Percentiles rank a stretch among this genome's conserved stretches.
phyloP scores from a whole-genome alignment of 148 eudicot species.

The Talinum fruticosum region DNA sequence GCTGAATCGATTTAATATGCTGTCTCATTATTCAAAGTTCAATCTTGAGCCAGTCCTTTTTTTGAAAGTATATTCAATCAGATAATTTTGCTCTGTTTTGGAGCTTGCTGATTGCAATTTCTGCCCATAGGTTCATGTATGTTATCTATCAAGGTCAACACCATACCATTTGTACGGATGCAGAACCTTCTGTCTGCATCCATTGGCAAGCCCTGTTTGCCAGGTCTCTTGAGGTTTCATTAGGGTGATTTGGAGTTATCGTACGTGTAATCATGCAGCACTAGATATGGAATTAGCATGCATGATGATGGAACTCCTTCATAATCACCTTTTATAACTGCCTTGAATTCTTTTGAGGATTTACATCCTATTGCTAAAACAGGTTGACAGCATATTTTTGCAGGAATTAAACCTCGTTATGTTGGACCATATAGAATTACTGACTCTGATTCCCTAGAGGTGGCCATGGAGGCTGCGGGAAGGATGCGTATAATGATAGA shows the following conservation, averaged over 20 bases:
- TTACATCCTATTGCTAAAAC: neutral
- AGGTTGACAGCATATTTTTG: conserved; percentile 16
- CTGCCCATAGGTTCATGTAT: neutral
- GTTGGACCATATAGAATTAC: conserved; percentile 89
- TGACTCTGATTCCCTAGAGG: conserved; percentile 71
- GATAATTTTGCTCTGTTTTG: neutral
- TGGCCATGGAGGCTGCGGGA: conserved; percentile 92
- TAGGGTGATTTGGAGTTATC: neutral
- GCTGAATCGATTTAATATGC: neutral
- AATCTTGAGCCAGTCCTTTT: neutral
- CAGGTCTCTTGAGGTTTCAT: neutral
- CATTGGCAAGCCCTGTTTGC: neutral
- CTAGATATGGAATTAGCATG: neutral
- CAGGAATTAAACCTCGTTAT: conserved; percentile 72
- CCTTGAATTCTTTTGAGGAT: neutral
- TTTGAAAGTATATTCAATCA: neutral
- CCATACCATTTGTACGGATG: neutral
- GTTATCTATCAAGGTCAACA: neutral
- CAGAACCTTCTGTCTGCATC: neutral
- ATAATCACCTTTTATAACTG: neutral
- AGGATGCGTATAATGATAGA: conserved; percentile 75
- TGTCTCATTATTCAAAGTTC: neutral
- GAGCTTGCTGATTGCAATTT: neutral
- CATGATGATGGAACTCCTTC: neutral
- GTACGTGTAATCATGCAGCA: neutral